Conservation (phyloP, 2,329 filamentous ascomycete genomes). For the Cryphonectria parasitica region DNA sequence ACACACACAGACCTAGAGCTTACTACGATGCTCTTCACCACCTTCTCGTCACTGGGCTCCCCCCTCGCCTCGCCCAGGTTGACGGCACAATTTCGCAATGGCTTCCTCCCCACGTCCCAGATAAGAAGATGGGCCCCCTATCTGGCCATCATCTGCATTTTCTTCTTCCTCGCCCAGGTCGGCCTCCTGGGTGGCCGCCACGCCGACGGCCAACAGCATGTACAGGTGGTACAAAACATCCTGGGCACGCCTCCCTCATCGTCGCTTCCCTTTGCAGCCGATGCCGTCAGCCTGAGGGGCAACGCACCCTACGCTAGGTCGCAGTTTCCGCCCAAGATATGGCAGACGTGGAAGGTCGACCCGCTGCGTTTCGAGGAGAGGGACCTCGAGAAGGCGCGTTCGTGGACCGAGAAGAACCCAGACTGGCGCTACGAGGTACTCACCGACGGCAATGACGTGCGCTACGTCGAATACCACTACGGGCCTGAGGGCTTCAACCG, state of each 20-base stretch:
- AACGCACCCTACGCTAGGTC: conserved; percentile 15
- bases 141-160: conserved; percentile 49
- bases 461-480: conserved; percentile 70
- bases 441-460: conserved; percentile 68
- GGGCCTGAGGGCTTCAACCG: conserved; percentile 67
- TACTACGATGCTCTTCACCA: conserved; percentile 15
- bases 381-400: conserved; percentile 61
- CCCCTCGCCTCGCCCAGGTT: conserved; percentile 34
- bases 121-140: conserved; percentile 47
- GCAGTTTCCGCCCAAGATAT: conserved; percentile 68
- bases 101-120: conserved; percentile 39
- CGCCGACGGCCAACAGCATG: conserved; percentile 9
- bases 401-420: conserved; percentile 70
- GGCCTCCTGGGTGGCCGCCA: conserved; percentile 11
- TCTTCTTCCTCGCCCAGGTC: conserved; percentile 43
- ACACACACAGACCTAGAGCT: not conserved
- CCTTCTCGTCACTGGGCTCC: conserved; percentile 24
- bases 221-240: conserved; percentile 46
- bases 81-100: conserved; percentile 36
- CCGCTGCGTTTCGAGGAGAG: conserved; percentile 67
- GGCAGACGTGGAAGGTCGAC: conserved; percentile 76
- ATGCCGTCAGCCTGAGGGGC: conserved; percentile 34
- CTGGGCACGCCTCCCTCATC: conserved; percentile 38
- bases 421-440: conserved; percentile 69
- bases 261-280: conserved; percentile 19